Evolutionary conservation across 768 basidiomycete species (phyloP), one percentile per base, ranked within the genome.

Genomic region (Grammothele lineata): DNA sequence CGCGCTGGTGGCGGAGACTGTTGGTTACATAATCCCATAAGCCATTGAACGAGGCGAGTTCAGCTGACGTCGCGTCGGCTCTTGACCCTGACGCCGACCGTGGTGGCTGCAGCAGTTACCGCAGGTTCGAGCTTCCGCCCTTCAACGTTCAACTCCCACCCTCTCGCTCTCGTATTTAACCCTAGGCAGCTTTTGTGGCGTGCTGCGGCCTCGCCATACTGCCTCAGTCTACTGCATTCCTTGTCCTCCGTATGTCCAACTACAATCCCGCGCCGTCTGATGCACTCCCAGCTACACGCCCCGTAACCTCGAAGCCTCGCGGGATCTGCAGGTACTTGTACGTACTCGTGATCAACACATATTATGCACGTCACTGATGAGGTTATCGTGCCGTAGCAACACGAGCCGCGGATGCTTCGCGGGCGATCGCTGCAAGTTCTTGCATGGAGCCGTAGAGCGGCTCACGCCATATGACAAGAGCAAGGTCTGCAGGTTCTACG

Each of bases 341-440:
- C 36, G 56, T 41, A 1, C 2, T 7, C 11, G 7, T 1, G 4
- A 4, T 19, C 0, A 4, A 8, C n/a, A 1, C 17, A 18, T 19
- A 21, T 17, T 25, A n/a, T 23, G 10, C 9, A 10, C 25, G 17
- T 26, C 27, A 22, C 10, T 47, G 30, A 46, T 36, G 5, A 23
- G 27, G 14, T 30, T 30, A 14, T 30, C 21, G 1, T 30, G 2
- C n/a, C 4, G 21, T 35, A 57, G 53, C 58, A 65, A 69, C 12
- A 72, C 75, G 17, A 62, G 72, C 0, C 69, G 84, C 40, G 88
- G 89, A 7, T 92, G 88, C 66, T 85, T 79, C 51, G 74, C 79
- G 6, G 83, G 80, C 27, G 65, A 78, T 42, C 63, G 64, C 5
- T 92, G 88, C 79, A 89, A 86, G 70, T 92, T 90, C 63, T 70